phyloP scores from a whole-genome alignment of 345 rosid genomes.

The Acer negundo region DNA sequence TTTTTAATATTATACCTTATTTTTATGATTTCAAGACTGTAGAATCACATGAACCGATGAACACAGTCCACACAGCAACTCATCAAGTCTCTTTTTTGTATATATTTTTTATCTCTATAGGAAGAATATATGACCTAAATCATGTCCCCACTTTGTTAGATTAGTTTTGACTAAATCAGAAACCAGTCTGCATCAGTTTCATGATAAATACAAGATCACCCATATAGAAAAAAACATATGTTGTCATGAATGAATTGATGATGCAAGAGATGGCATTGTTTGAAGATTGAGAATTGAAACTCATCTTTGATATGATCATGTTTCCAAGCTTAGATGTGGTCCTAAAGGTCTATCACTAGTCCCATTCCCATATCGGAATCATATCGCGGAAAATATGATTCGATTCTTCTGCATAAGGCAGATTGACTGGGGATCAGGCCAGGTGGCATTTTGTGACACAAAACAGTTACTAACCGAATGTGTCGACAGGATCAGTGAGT shows the following conservation, averaged over 20 bases:
- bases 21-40: slow-evolving; percentile 8
- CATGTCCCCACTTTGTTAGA: slow-evolving; percentile 8
- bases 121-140: slow-evolving; percentile 8
- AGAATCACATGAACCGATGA: slow-evolving; percentile 11
- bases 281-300: background rate
- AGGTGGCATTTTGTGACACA: too few species aligned
- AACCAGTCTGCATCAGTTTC: background rate
- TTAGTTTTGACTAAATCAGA: background rate
- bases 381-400: background rate
- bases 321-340: background rate
- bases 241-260: background rate
- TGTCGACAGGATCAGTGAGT: background rate
- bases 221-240: background rate
- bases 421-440: too few species aligned
- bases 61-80: background rate
- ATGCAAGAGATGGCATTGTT: background rate
- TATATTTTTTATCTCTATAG: background rate
- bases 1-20: too few species aligned
- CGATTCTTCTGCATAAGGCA: too few species aligned
- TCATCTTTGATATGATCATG: background rate
- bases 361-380: too few species aligned
- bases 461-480: background rate
- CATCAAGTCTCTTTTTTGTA: background rate
- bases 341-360: too few species aligned
- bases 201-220: background rate